Base-by-base conservation (phyloP, 176 grass and related monocot genomes). In the Lolium rigidum region DNA sequence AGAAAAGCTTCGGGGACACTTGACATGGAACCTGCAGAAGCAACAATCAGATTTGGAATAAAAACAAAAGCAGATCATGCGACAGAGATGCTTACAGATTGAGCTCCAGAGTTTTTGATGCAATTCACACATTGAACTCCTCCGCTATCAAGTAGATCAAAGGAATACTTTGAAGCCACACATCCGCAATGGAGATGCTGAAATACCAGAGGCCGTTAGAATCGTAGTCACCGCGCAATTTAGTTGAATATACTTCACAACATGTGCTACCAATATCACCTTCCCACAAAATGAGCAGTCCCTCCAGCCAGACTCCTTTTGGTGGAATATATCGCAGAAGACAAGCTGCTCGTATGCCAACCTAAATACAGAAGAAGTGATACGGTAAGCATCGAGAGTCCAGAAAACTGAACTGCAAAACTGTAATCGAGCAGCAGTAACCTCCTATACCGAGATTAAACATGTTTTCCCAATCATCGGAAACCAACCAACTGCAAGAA, bases 291-390 rank as follows among this genome's bases (percentile, higher is more conserved):
- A 99, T 35, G 89, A 89, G 85, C 97, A 99, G 61, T 99, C 94
- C 81, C 97, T 97, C 97, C 97, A 99, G 58, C 97, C 97, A 22
- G 97, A 99, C 81, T 99, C 97, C 82, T 93, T 97, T 78, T 93
- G 94, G 80, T 99, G 97, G 88, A 97, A 99, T 83, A 99, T 93
- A 85, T 99, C 87, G 81, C 97, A 99, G 60, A 97, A 99, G 15
- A 93, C 62, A 71, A 91, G 84, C 73, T 99, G 97, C 50, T 99
- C 94, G 60, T 92, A 97, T 31, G 94, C 92, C 90, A 92, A 92
- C 77, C 94, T 99, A 88, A 25, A 85, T 55, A 17, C 17, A 86
- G 10, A 22, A 89, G 12, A 79, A 82, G 43, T 48, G 48, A 81
- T 10, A 66, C 2, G 37, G 18, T 74, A 50, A 31, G 26, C 80